Conservation (phyloP, 2,329 filamentous ascomycete species). For the Zasmidium cellare region DNA sequence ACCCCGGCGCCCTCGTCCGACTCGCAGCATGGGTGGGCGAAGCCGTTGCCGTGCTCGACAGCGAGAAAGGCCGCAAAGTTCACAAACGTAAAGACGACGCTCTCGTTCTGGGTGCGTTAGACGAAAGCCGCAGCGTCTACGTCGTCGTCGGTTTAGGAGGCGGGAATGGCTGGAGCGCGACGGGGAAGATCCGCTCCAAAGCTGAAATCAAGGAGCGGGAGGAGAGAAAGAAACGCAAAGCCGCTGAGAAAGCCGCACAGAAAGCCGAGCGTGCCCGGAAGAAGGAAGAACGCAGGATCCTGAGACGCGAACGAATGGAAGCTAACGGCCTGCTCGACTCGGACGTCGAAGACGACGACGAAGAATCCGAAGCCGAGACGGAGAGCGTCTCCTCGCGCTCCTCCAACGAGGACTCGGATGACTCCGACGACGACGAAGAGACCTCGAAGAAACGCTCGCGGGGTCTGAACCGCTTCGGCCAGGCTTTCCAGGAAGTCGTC, state of each 20-base stretch:
- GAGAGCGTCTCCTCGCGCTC: constrained; percentile 38
- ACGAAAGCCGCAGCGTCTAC: constrained; percentile 84
- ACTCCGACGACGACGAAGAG: constrained; percentile 51
- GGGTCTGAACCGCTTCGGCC: constrained; percentile 86
- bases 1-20: constrained; percentile 90
- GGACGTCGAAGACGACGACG: constrained; percentile 52
- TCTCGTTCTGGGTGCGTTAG: constrained; percentile 84
- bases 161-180: constrained; percentile 66
- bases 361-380: constrained; percentile 51
- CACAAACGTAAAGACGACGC: constrained; percentile 63
- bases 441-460: constrained; percentile 62
- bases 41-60: constrained; percentile 85
- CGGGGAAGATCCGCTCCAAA: constrained; percentile 48
- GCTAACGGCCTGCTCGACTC: constrained; percentile 50
- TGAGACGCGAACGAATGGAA: constrained; percentile 63
- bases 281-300: constrained; percentile 56
- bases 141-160: constrained; percentile 91
- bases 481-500: constrained; percentile 93
- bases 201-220: constrained; percentile 56
- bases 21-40: constrained; percentile 92
- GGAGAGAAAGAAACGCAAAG: constrained; percentile 60
- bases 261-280: constrained; percentile 58
- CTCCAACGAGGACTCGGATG: constrained; percentile 34
- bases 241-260: constrained; percentile 49
- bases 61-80: constrained; percentile 70